A percentile compares a stretch with the other conserved stretches of the same genome.
Conservation (phyloP, 192 early-diverging fungal species). For the Backusella luteola region DNA sequence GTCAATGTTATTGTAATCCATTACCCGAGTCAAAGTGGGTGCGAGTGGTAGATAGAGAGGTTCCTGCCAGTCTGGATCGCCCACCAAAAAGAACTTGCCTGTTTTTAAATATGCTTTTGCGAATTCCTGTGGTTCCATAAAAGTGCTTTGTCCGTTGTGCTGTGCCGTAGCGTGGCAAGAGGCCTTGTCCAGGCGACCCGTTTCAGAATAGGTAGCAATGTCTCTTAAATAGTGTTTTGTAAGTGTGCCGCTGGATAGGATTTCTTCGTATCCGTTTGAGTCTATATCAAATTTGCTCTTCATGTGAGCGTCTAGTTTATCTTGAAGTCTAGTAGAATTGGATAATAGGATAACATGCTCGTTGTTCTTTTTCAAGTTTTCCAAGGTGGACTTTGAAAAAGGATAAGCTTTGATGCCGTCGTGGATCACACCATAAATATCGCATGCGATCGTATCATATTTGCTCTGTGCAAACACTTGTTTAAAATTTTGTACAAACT, state of each 20-base stretch:
- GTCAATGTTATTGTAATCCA: conserved; percentile 15
- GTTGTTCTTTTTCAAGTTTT: background rate
- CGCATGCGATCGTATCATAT: conserved; percentile 27
- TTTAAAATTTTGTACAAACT: conserved; percentile 11
- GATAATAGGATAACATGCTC: conserved; percentile 24
- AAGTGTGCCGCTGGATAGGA: conserved; percentile 28
- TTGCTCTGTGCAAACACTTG: background rate
- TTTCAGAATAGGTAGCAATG: background rate
- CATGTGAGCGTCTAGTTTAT: conserved; percentile 8
- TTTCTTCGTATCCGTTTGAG: conserved; percentile 12
- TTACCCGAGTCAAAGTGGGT: background rate
- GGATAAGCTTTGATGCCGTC: conserved; percentile 25
- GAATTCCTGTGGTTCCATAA: conserved; percentile 14
- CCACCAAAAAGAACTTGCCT: conserved; percentile 19
- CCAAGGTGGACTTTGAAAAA: conserved; percentile 15
- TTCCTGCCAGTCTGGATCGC: conserved; percentile 18
- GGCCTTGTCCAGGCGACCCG: background rate
- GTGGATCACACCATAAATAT: conserved; percentile 37
- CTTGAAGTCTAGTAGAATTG: conserved; percentile 24
- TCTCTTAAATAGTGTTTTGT: conserved; percentile 25
- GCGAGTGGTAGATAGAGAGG: conserved; percentile 20
- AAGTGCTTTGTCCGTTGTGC: background rate
- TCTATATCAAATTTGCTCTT: conserved; percentile 9
- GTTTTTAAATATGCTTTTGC: conserved; percentile 15
- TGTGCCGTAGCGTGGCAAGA: conserved; percentile 20